Conservation (phyloP, 1,284 basidiomycete species). For the Leccinum insolens region DNA sequence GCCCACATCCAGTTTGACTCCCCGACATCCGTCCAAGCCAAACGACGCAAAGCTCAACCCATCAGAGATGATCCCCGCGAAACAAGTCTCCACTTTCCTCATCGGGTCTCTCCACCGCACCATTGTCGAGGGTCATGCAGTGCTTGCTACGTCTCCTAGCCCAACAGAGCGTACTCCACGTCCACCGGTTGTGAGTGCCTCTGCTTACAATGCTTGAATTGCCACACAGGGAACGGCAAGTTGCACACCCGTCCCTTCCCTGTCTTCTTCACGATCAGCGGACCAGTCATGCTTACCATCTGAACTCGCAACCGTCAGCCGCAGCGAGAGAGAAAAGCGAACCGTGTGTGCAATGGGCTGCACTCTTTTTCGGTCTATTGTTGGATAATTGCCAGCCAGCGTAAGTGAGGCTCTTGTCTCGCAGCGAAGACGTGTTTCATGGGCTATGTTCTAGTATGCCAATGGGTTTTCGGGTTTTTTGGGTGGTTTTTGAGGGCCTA, state of each 20-base stretch:
- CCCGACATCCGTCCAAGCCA: slow-evolving; percentile 6
- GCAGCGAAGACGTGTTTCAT: neutral
- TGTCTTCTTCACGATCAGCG: slow-evolving; percentile 16
- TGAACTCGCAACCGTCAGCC: slow-evolving; percentile 26
- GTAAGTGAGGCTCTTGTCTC: slow-evolving; percentile 19
- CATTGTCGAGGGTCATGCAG: slow-evolving; percentile 8
- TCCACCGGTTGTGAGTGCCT: slow-evolving; percentile 30
- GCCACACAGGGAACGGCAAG: slow-evolving; percentile 12
- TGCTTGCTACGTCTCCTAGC: neutral
- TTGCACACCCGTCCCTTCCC: slow-evolving; percentile 11
- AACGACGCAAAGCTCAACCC: neutral
- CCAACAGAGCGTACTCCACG: slow-evolving; percentile 15
- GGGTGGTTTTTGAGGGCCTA: slow-evolving; percentile 28
- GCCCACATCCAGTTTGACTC: neutral
- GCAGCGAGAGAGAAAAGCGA: slow-evolving; percentile 14
- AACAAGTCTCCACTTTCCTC: slow-evolving; percentile 18
- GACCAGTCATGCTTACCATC: slow-evolving; percentile 24
- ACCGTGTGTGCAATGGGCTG: slow-evolving; percentile 12
- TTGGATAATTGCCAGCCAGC: slow-evolving; percentile 25
- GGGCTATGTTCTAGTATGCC: slow-evolving; percentile 18
- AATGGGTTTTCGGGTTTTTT: slow-evolving; percentile 27
- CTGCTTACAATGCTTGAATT: slow-evolving; percentile 23
- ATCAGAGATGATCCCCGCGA: slow-evolving; percentile 13
- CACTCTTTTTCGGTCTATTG: slow-evolving; percentile 24
- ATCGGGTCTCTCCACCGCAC: slow-evolving; percentile 13